Evolutionary conservation across 164 flowering plant species (phyloP).

Genomic region (Vitis cinerea): DNA sequence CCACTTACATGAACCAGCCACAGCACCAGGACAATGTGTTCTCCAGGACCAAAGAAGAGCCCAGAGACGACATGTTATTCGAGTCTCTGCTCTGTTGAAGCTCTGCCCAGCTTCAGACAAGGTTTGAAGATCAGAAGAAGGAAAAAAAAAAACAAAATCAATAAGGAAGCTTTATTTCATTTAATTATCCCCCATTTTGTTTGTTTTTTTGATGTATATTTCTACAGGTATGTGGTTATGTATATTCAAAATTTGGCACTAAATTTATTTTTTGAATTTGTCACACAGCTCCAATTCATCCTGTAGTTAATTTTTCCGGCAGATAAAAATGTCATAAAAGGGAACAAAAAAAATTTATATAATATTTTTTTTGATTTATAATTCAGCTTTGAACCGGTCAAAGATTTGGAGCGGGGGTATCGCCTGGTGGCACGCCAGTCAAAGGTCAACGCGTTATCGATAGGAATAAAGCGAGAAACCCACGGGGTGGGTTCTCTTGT

Average conservation of each 20-base stretch:
- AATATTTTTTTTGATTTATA: neutral
- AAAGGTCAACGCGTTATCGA: conserved; percentile 18
- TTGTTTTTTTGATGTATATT: conserved; percentile 15
- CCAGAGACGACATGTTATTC: conserved; percentile 27
- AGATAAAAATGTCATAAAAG: neutral
- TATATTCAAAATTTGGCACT: conserved; percentile 8
- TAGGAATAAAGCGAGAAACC: neutral
- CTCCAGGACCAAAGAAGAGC: conserved; percentile 42
- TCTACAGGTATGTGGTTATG: conserved; percentile 1
- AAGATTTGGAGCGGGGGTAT: conserved; percentile 12
- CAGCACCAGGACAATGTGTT: conserved; percentile 20
- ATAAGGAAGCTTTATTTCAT: conserved; percentile 16
- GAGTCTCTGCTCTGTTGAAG: conserved; percentile 27
- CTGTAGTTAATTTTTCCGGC: too few relatives aligned
- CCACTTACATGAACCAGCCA: conserved; percentile 21
- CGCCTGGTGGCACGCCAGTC: conserved; percentile 19
- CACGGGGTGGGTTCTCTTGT: too few relatives aligned
- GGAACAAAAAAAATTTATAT: neutral
- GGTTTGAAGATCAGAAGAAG: too few relatives aligned
- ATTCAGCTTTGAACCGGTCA: conserved; percentile 24
- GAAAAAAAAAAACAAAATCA: neutral
- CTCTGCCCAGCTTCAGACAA: too few relatives aligned
- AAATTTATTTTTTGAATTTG: conserved; percentile 15
- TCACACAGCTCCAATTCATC: neutral
- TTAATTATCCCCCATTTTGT: conserved; percentile 8